Base-by-base conservation (phyloP, 1,284 basidiomycete species). In the Malassezia arunalokei region DNA sequence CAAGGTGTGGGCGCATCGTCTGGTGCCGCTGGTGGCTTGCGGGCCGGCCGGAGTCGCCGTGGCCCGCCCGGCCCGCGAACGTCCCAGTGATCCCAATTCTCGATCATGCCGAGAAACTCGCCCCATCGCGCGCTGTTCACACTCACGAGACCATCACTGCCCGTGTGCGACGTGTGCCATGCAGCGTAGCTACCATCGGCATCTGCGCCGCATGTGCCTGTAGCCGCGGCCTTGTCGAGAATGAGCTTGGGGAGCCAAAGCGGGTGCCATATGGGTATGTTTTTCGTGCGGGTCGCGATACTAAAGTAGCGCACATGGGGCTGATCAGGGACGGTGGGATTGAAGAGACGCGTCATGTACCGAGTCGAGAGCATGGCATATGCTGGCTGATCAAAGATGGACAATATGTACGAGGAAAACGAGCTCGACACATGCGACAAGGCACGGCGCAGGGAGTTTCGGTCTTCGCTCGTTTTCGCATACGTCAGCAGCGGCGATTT, bases 181-280 rank as follows among this genome's bases (percentile, higher is more conserved):
- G 73, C 65, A 14, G 71, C 66, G 6, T 73, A 72, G 17, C 60
- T 64, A 17, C 68, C 70, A 42, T 72, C 70, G 14, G 49, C 49
- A 46, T 71, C 65, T 5, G 60, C 64, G 40, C 61, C 70, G 3
- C 55, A 57, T 4, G 65, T 65, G 9, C 63, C 43, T 2, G 59
- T 60, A 37, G 67, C 79, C 6, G 78, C 78, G 3, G 78, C 76
- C 5, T 77, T 76, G 69, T 99, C 92, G 27, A 95, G 78, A 20
- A 98, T 84, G 73, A 90, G 80, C 75, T 96, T 95, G 2, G 92
- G 88, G 40, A 96, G 79, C 89, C 91, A 98, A 44, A 99, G 81
- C 0, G 94, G 94, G 73, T 98, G 92, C 79, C 87, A 86, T 31
- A 95, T 78, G 67, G 77, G 82, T 64, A 94, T 79, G 56, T 80